Conservation (phyloP, 75 land plant species). For the Cunninghamia lanceolata region DNA sequence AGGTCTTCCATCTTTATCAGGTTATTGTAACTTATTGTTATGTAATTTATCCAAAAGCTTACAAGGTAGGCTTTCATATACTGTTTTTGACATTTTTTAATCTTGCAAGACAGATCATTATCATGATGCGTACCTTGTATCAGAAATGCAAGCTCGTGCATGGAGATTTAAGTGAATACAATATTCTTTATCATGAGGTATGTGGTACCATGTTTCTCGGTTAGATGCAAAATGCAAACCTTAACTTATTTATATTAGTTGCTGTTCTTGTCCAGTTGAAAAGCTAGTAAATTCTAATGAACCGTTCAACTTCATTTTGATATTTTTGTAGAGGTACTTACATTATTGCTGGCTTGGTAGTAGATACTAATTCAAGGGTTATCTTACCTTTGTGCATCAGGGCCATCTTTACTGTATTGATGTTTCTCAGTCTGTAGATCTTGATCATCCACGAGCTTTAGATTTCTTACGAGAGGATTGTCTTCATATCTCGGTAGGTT, state of each 20-base stretch:
- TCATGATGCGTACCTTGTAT: conserved; percentile 79
- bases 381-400: conserved; percentile 28
- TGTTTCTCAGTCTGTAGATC: conserved; percentile 96
- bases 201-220: background rate
- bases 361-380: background rate
- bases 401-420: conserved; percentile 94
- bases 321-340: background rate
- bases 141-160: conserved; percentile 95
- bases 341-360: background rate
- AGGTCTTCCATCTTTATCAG: background rate
- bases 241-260: background rate
- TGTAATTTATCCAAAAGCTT: background rate
- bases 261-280: background rate
- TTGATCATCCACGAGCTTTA: conserved; percentile 92
- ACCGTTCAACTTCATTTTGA: background rate
- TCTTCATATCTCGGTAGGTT: conserved; percentile 81
- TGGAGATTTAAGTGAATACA: conserved; percentile 98
- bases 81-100: background rate
- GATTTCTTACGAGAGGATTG: conserved; percentile 91
- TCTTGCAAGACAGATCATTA: conserved; percentile 51
- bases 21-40: background rate
- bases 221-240: background rate
- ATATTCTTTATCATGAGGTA: conserved; percentile 94
- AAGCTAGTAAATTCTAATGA: background rate
- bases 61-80: background rate